These are phyloP conservation scores for slime mould (Dictyostelium discoideum) DNA, from an alignment of 78 protist genomes.

Conservation along the genomic window dicty_2.7 NC_007091.3:4916001-4916500, in stretches of 20 bases:
- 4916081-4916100: background rate
- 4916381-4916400: background rate
- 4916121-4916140: background rate
- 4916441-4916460: background rate
- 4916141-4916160: background rate
- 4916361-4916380: constrained; percentile 13
- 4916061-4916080: background rate
- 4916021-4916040: background rate
- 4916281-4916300: background rate
- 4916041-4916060: background rate
- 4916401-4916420: background rate
- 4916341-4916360: constrained; percentile 33
- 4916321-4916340: constrained; percentile 11
- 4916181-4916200: too few relatives aligned
- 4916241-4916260: background rate
- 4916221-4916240: background rate
- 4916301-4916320: background rate
- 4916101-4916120: background rate
- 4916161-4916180: background rate
- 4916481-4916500: constrained; percentile 14
- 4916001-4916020: background rate
- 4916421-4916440: background rate
- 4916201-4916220: background rate
- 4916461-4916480: constrained; percentile 27
- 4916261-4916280: background rate